Conservation (phyloP, 257 asterid species). For the Orobanche coerulescens region DNA sequence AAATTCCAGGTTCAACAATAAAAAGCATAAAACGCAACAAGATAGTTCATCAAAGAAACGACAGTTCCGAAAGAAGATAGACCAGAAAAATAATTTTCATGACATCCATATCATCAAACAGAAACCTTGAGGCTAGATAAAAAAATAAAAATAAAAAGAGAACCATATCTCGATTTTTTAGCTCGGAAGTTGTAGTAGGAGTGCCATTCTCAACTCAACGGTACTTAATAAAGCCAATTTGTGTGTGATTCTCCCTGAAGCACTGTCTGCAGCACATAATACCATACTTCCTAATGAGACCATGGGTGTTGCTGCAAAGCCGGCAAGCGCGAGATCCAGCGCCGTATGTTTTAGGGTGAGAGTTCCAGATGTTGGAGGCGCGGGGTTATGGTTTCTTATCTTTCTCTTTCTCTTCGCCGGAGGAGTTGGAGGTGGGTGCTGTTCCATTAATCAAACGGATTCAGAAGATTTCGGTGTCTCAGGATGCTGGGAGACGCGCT, state of each 20-base stretch:
- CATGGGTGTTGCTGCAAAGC: conserved; percentile 46
- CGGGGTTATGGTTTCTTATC: no score
- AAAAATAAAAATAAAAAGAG: no score
- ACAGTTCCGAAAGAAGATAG: conserved; percentile 11
- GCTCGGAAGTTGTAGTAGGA: not conserved
- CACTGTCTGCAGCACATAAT: conserved; percentile 52
- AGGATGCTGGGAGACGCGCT: no score
- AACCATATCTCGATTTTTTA: no score
- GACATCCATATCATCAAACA: conserved; percentile 4
- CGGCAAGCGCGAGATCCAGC: conserved; percentile 64
- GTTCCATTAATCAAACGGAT: no score
- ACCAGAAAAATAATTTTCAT: conserved; percentile 2
- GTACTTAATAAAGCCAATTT: conserved; percentile 39
- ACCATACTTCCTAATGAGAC: no score
- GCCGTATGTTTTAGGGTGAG: conserved; percentile 59
- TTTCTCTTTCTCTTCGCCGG: no score
- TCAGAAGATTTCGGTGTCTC: no score
- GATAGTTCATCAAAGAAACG: conserved; percentile 10
- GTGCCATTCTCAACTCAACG: conserved; percentile 22
- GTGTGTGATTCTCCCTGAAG: conserved; percentile 45
- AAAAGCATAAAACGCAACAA: not conserved
- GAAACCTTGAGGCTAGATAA: conserved; percentile 8
- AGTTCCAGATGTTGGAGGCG: conserved; percentile 48
- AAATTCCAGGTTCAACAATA: no score
- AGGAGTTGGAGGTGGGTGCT: no score